Evolutionary conservation across 768 basidiomycete genomes (phyloP), one percentile per base, ranked within the genome.

Genomic region (Agrocybe chaxingu): DNA sequence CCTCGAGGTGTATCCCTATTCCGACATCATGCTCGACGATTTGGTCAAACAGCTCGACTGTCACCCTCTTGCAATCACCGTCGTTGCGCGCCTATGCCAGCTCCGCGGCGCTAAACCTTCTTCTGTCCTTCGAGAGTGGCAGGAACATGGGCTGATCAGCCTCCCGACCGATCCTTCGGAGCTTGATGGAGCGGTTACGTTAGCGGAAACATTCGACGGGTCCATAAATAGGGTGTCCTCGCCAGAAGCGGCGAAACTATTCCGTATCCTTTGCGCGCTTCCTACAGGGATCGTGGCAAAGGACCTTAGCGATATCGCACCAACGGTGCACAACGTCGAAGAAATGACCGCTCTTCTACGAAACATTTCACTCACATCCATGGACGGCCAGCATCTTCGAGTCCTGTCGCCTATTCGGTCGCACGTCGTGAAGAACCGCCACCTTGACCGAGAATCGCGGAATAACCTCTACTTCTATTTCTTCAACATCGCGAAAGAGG

Each of bases 401-500:
- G 19, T 51, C 10, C 33, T 51, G 29, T 33, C 44, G 4, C 50
- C 50, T 31, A 40, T 51, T 40, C 33, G 44, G 16, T 40, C 50
- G 2, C 44, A 51, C 30, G 34, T 42, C 8, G 16, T 51, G 24
- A 51, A 46, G 32, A 46, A 42, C 18, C 39, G 48, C 31, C 50
- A 50, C 42, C 46, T 55, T 10, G 54, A 48, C 19, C 35, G 44
- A n/a, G 35, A 43, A 7, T 51, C 54, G 18, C 34, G 41, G 13
- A 45, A 47, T 7, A 42, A 51, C 12, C 13, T 55, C 16, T 55
- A 47, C 41, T 51, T 51, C 46, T 48, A 51, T 16, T 34, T 42
- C 46, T 55, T 55, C 41, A 43, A 47, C 31, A 33, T 51, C 19
- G 54, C 54, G 12, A 43, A 52, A 35, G 50, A 38, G 18, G 37